These are phyloP conservation scores for Rhododendron williamsianum DNA, from an alignment of 148 eudicot genomes.

Conservation along the genomic window DNA sequence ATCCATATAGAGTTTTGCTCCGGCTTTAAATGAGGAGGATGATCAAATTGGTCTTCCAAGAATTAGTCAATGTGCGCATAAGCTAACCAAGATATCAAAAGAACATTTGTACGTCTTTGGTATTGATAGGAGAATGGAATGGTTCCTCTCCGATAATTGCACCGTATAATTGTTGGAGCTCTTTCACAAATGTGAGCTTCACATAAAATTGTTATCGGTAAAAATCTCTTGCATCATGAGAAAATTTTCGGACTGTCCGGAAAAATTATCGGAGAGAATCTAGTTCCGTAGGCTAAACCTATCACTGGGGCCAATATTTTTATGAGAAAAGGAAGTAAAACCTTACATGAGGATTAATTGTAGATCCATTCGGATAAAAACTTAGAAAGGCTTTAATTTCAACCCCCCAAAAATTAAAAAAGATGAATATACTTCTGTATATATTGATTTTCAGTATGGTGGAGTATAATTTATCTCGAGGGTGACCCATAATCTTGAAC, in stretches of 20 bases:
- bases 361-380: not conserved
- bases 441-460: too few species aligned
- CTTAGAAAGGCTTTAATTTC: too few species aligned
- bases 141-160: not conserved
- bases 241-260: not conserved
- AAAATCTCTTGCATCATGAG: not conserved
- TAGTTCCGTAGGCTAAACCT: not conserved
- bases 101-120: not conserved
- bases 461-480: not conserved
- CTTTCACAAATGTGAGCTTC: not conserved
- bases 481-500: not conserved
- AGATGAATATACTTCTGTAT: too few species aligned
- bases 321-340: not conserved
- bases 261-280: not conserved
- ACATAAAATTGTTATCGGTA: too few species aligned
- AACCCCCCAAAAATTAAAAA: too few species aligned
- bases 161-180: not conserved
- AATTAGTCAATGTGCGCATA: too few species aligned
- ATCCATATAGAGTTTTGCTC: not conserved
- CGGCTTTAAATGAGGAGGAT: not conserved
- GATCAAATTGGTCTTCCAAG: too few species aligned
- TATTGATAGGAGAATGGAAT: not conserved
- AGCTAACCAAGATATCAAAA: too few species aligned
- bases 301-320: not conserved
- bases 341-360: not conserved